These are phyloP conservation scores for Penicillium palitans DNA, from an alignment of 2,329 filamentous ascomycete species.

Conservation along the genomic window DNA sequence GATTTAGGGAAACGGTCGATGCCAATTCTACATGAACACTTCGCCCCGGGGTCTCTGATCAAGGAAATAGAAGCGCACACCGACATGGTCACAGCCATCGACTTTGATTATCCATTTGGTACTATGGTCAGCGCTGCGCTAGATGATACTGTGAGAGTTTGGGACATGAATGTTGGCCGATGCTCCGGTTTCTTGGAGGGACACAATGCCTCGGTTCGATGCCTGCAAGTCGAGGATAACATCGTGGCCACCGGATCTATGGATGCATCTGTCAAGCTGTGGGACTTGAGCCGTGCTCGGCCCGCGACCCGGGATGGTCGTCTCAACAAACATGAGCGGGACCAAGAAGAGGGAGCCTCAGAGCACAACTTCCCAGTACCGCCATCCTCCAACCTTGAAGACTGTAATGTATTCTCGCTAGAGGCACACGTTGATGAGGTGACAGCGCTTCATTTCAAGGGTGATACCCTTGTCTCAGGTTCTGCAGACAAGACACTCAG, in stretches of 20 bases:
- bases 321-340: slow-evolving; percentile 50
- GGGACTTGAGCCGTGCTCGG: slow-evolving; percentile 88
- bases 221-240: slow-evolving; percentile 92
- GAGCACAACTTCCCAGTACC: slow-evolving; percentile 64
- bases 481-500: slow-evolving; percentile 96
- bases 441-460: slow-evolving; percentile 87
- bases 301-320: slow-evolving; percentile 68
- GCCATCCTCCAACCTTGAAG: slow-evolving; percentile 72
- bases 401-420: slow-evolving; percentile 85
- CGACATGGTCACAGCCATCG: slow-evolving; percentile 83
- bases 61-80: slow-evolving; percentile 85
- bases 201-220: slow-evolving; percentile 88
- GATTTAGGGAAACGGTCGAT: slow-evolving; percentile 67
- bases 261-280: slow-evolving; percentile 90
- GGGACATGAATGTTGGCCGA: slow-evolving; percentile 90
- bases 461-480: slow-evolving; percentile 87
- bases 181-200: slow-evolving; percentile 92
- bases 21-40: slow-evolving; percentile 93
- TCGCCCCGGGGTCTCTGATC: slow-evolving; percentile 84
- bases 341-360: slow-evolving; percentile 45
- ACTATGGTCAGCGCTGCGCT: slow-evolving; percentile 89
- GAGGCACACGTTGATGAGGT: slow-evolving; percentile 92
- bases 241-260: slow-evolving; percentile 91
- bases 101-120: slow-evolving; percentile 97
- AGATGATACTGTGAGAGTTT: slow-evolving; percentile 92